Evolutionary conservation across 1,284 basidiomycete species (phyloP).

Genomic region (Prillingera fragicola): DNA sequence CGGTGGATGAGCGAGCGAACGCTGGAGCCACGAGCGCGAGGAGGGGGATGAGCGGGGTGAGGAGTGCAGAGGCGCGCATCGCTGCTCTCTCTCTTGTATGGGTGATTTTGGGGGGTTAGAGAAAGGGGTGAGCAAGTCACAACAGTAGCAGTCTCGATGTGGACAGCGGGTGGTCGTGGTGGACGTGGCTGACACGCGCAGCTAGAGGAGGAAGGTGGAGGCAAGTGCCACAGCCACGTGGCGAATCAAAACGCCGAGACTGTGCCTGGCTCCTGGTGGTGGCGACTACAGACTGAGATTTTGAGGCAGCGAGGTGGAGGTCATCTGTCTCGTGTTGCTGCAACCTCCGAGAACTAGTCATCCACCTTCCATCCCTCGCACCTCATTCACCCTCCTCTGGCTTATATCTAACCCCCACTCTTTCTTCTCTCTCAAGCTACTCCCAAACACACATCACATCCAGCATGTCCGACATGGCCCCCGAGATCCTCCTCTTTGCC

Average conservation of each 20-base stretch:
- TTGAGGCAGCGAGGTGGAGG: too few species aligned
- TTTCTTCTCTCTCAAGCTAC: background rate
- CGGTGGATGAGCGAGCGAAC: conserved; percentile 68
- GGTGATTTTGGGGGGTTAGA: background rate
- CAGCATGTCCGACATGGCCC: conserved; percentile 7
- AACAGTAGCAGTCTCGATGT: background rate
- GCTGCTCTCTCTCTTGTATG: background rate
- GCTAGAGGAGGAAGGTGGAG: background rate
- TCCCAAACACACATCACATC: conserved; percentile 1
- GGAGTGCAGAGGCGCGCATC: conserved; percentile 10
- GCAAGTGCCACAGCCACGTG: conserved; percentile 6
- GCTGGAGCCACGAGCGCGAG: conserved; percentile 18
- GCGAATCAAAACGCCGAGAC: too few species aligned
- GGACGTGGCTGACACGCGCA: background rate
- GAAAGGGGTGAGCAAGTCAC: too few species aligned
- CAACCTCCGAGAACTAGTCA: too few species aligned
- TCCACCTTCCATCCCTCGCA: background rate
- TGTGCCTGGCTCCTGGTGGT: too few species aligned
- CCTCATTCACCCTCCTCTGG: too few species aligned
- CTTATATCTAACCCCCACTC: background rate
- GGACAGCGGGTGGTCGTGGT: background rate
- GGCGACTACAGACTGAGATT: too few species aligned
- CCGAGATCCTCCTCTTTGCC: conserved; percentile 59
- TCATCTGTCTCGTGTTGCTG: too few species aligned
- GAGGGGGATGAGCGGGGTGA: conserved; percentile 9